Percentiles rank a stretch among this genome's conserved stretches.
Evolutionary conservation across 2,329 filamentous ascomycete species (phyloP).

Genomic region (Aspergillus spinulosporus): DNA sequence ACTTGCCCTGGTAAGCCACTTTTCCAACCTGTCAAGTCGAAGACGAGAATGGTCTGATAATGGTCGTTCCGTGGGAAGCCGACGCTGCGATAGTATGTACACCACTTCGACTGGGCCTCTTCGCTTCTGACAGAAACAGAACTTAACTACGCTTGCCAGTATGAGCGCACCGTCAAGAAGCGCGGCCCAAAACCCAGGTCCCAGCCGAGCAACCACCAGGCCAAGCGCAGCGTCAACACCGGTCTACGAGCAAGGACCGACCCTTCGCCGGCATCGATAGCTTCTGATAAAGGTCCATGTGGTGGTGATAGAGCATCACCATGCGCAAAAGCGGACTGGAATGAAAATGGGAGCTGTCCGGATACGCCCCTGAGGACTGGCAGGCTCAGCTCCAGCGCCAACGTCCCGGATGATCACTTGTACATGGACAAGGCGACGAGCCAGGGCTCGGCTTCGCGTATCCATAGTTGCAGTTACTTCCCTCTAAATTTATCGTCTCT

Average conservation of each 20-base stretch:
- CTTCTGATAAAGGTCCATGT: neutral
- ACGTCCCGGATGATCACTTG: neutral
- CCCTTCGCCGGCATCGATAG: neutral
- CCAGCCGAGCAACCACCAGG: neutral
- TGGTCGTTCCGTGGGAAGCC: neutral
- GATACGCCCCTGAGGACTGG: neutral
- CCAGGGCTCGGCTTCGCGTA: neutral
- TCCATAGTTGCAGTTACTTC: neutral
- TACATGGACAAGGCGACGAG: neutral
- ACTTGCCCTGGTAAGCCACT: neutral
- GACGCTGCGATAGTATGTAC: constrained; percentile 1
- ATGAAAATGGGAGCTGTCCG: neutral
- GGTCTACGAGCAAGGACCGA: neutral
- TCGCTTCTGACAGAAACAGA: constrained; percentile 14
- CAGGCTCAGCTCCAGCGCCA: neutral
- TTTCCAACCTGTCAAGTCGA: neutral
- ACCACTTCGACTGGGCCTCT: too few relatives aligned
- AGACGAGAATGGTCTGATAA: neutral
- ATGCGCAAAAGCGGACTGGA: neutral
- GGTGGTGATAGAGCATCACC: neutral
- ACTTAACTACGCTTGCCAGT: constrained; percentile 24
- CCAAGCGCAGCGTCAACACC: neutral
- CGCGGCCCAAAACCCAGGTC: constrained; percentile 22
- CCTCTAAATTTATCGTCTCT: neutral
- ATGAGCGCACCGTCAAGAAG: constrained; percentile 26